Conservation (phyloP, 2,329 filamentous ascomycete genomes). For the Neonectria coccinea region DNA sequence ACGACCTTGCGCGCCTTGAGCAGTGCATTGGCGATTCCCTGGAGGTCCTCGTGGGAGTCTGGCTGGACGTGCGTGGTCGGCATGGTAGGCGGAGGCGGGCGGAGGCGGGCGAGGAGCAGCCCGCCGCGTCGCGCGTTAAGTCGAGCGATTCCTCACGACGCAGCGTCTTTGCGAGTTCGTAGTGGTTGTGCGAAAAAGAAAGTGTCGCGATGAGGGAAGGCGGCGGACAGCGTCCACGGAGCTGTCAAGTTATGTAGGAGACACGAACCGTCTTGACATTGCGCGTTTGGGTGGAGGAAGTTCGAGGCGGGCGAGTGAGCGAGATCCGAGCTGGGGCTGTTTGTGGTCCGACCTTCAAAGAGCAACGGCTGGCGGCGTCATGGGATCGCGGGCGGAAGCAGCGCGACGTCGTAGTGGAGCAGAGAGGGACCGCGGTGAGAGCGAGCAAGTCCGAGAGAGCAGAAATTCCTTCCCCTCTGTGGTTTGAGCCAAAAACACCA, state of each 20-base stretch:
- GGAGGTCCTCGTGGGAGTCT: slow-evolving; percentile 65
- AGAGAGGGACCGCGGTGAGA: slow-evolving; percentile 14
- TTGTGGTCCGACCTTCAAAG: slow-evolving; percentile 23
- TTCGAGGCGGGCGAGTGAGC: slow-evolving; percentile 4
- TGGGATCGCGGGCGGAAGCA: slow-evolving; percentile 19
- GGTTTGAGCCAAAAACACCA: background rate
- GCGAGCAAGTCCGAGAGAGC: background rate
- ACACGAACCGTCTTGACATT: slow-evolving; percentile 18
- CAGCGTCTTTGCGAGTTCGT: background rate
- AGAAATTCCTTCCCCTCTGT: background rate
- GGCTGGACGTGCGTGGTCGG: slow-evolving; percentile 68
- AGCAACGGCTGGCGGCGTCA: slow-evolving; percentile 10
- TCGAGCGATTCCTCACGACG: slow-evolving; percentile 27
- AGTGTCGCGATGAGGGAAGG: slow-evolving; percentile 1
- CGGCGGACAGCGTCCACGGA: slow-evolving; percentile 17
- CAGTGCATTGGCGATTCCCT: slow-evolving; percentile 72
- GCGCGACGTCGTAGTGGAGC: slow-evolving; percentile 26
- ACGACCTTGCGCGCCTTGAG: slow-evolving; percentile 76
- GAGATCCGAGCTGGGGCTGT: slow-evolving; percentile 13
- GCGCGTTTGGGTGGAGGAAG: slow-evolving; percentile 12
- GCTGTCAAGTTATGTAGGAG: slow-evolving; percentile 15
- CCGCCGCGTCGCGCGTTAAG: slow-evolving; percentile 44
- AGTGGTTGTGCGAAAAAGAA: background rate
- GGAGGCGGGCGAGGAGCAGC: slow-evolving; percentile 25
- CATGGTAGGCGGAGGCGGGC: slow-evolving; percentile 56